Conservation (phyloP, 129 eudicot species). For the Logfia minima region DNA sequence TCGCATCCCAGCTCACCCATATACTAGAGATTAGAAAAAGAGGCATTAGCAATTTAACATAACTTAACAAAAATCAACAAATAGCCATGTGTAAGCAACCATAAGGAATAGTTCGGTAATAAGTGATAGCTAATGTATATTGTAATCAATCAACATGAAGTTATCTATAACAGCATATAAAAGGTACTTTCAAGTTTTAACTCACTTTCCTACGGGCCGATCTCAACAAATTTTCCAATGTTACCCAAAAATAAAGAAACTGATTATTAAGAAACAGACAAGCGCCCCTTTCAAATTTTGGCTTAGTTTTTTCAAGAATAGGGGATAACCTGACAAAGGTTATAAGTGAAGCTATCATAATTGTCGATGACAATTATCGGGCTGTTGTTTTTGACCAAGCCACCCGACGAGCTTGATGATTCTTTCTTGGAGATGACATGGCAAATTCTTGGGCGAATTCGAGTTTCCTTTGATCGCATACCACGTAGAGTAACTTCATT, state of each 20-base stretch:
- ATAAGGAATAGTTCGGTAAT: neutral
- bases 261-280: neutral
- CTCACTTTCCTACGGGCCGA: neutral
- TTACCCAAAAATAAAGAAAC: neutral
- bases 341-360: constrained; percentile 98
- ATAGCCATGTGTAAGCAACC: neutral
- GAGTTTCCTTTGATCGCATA: constrained; percentile 24
- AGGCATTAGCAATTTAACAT: neutral
- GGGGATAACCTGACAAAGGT: constrained; percentile 80
- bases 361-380: constrained; percentile 90
- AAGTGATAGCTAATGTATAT: constrained; percentile 5
- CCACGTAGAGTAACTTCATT: constrained; percentile 22
- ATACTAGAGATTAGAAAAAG: constrained; percentile 50
- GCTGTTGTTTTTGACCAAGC: constrained; percentile 14
- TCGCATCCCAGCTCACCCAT: constrained; percentile 87
- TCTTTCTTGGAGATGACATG: constrained; percentile 30
- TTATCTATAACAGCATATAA: neutral
- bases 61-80: constrained; percentile 4
- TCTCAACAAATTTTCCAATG: neutral
- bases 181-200: neutral
- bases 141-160: neutral
- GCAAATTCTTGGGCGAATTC: constrained; percentile 21
- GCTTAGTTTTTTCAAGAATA: neutral
- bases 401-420: constrained; percentile 9
- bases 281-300: neutral